Evolutionary conservation across 148 eudicot genomes (phyloP), one percentile per base, ranked within the genome.

Genomic region (Persicaria tinctoria): DNA sequence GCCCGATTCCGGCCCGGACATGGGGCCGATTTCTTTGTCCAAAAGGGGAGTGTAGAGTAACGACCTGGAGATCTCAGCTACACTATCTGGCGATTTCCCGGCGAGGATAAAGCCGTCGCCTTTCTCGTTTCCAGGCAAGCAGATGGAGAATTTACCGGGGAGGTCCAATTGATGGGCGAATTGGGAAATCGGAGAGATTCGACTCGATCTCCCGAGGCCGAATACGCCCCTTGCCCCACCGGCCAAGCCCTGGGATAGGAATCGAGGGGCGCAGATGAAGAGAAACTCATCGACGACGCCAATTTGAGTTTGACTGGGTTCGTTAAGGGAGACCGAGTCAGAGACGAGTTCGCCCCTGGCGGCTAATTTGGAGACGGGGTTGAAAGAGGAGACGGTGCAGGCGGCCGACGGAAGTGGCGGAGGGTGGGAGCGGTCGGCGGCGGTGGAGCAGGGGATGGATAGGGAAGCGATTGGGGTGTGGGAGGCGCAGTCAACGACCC

Each of bases 401-500:
- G 73, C 47, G 38, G 38, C 47, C 8, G 55, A 8, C 27, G 73
- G 38, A 5, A 53, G 32, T 0, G 73, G 53, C 3, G 51, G 38
- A 4, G 73, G 53, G 46, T 46, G 20, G 8, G 72, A 4, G 9
- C 16, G 54, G 54, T 70, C 47, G 47, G 9, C 53, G 73, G 73
- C 14, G 32, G 73, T 1, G 38, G 73, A 70, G 73, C 73, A 70
- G 73, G 38, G 73, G 73, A 70, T 70, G 14, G 73, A 70, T 14
- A 70, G 73, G 14, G 53, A 70, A 0, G 32, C 32, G 38, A 48
- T 8, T 0, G 73, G 73, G 13, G 73, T n/a, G n/a, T 47, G 17
- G 55, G 73, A 70, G 41, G 13, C 1, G 73, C 14, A 18, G 8
- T 70, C 54, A 12, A 48, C 38, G 54, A 70, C 14, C 73, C 73